phyloP scores from a whole-genome alignment of 495 filamentous ascomycete genomes.

The Talaromyces thailandensis region DNA sequence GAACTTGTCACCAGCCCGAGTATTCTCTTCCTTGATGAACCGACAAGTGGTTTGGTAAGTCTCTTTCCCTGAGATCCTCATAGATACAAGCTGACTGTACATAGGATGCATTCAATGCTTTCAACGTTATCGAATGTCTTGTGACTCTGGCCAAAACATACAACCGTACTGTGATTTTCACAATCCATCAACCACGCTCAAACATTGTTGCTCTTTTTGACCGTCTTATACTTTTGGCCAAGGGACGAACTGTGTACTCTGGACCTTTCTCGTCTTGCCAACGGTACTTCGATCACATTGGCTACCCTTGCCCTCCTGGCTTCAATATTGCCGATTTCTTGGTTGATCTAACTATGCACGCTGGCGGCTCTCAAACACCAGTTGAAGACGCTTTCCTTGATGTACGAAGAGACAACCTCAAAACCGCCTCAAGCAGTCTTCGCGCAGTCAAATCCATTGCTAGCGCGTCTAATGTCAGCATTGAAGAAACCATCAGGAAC shows the following conservation, averaged over 20 bases:
- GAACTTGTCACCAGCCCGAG: constrained; percentile 96
- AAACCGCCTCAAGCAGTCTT: constrained; percentile 78
- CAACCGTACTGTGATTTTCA: constrained; percentile 94
- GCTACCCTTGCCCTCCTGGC: constrained; percentile 85
- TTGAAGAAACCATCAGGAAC: constrained; percentile 48
- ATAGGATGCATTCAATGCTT: constrained; percentile 85
- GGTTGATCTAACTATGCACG: constrained; percentile 96
- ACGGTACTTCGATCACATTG: constrained; percentile 82
- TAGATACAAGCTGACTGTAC: not conserved
- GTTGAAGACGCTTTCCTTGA: constrained; percentile 46
- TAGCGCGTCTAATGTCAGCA: constrained; percentile 61
- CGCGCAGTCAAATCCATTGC: constrained; percentile 86
- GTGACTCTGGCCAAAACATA: constrained; percentile 93
- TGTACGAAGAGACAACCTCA: constrained; percentile 35
- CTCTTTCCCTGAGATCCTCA: not conserved
- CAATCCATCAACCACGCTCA: constrained; percentile 98
- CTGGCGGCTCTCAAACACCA: constrained; percentile 47
- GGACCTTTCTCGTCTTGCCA: constrained; percentile 86
- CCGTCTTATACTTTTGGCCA: constrained; percentile 79
- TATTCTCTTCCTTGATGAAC: constrained; percentile 94
- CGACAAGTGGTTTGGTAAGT: constrained; percentile 73
- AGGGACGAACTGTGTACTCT: constrained; percentile 86
- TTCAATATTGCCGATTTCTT: constrained; percentile 99
- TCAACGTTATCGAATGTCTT: constrained; percentile 93
- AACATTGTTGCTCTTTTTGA: constrained; percentile 99